These are phyloP conservation scores for Neurospora sublineolata DNA, from an alignment of 495 filamentous ascomycete genomes.

Conservation along the genomic window DNA sequence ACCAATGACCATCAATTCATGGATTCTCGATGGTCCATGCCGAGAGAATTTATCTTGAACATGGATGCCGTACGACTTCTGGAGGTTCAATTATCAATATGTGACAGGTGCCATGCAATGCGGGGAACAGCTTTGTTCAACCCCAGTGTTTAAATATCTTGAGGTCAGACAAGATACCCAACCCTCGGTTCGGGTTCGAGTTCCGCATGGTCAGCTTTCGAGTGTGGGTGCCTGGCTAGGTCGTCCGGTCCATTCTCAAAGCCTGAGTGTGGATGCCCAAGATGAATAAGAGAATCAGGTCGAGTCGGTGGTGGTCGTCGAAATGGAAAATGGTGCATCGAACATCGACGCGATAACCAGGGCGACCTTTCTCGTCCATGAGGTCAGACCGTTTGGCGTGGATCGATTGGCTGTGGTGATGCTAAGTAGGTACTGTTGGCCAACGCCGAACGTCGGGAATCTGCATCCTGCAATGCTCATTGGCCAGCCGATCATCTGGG, in stretches of 20 bases:
- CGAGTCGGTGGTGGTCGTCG: background rate
- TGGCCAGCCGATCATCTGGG: background rate
- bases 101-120: background rate
- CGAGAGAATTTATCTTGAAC: background rate
- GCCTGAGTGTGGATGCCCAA: background rate
- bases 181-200: background rate
- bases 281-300: background rate
- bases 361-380: background rate
- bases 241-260: background rate
- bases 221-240: background rate
- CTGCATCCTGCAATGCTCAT: background rate
- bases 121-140: background rate
- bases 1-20: background rate
- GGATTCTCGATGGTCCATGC: background rate
- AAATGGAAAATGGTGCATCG: background rate
- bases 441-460: slow-evolving; percentile 2
- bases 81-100: background rate
- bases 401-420: slow-evolving; percentile 3
- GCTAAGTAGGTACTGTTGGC: too few relatives aligned
- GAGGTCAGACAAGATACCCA: background rate
- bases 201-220: background rate
- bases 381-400: background rate
- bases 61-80: background rate
- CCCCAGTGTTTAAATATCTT: background rate
- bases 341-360: background rate